Evolutionary conservation across 805 yeast genomes (phyloP).

Genomic region (Wickerhamiella spandovensis): DNA sequence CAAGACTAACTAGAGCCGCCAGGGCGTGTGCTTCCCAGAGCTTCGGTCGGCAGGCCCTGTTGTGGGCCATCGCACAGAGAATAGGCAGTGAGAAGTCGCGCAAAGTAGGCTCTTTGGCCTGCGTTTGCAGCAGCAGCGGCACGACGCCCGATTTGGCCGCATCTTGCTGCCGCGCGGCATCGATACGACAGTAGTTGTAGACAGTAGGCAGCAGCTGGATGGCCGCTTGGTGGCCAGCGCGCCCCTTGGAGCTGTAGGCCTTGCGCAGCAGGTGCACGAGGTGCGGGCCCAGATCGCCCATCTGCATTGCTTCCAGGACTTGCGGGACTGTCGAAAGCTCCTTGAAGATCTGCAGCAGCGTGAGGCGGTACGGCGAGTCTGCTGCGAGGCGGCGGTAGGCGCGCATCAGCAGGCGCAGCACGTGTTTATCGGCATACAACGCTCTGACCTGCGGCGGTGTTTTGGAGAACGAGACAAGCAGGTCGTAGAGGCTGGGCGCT

Average conservation of each 20-base stretch:
- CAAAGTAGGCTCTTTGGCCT: slow-evolving; percentile 30
- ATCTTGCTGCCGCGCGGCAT: slow-evolving; percentile 32
- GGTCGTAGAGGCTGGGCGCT: not conserved
- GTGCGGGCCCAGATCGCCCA: slow-evolving; percentile 32
- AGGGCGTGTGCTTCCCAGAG: slow-evolving; percentile 30
- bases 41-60: slow-evolving; percentile 29
- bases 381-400: slow-evolving; percentile 15
- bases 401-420: slow-evolving; percentile 27
- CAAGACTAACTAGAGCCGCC: slow-evolving; percentile 27
- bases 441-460: slow-evolving; percentile 34
- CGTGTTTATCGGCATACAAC: slow-evolving; percentile 13
- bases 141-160: slow-evolving; percentile 36
- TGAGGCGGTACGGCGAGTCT: slow-evolving; percentile 23
- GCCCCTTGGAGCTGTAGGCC: slow-evolving; percentile 9
- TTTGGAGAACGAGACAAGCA: slow-evolving; percentile 27
- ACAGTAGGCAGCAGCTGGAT: slow-evolving; percentile 36
- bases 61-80: slow-evolving; percentile 38
- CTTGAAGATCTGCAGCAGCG: slow-evolving; percentile 32
- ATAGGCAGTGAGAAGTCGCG: slow-evolving; percentile 42
- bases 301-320: slow-evolving; percentile 20
- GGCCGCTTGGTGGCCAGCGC: slow-evolving; percentile 25
- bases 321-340: slow-evolving; percentile 20
- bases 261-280: slow-evolving; percentile 25
- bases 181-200: slow-evolving; percentile 40
- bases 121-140: slow-evolving; percentile 31